Evolutionary conservation across 78 protist genomes (phyloP), one percentile per base, ranked within the genome.

Genomic region (Thecamonas trahens): DNA sequence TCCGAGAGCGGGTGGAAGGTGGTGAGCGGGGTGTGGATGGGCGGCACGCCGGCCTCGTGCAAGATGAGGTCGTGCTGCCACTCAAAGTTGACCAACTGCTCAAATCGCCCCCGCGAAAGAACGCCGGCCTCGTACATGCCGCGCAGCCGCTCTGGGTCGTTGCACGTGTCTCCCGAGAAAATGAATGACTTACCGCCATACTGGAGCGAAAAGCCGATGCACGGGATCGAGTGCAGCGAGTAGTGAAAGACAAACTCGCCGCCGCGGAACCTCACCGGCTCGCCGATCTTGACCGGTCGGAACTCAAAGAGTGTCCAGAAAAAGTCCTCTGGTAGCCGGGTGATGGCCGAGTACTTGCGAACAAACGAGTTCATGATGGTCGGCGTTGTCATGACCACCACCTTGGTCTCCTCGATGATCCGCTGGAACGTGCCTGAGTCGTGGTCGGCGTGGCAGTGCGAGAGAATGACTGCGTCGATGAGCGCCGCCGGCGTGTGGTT

Each of bases 361-460:
- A 84, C 13, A 62, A 84, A 84, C 59, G 77, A 52, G 29, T 57
- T 57, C 55, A 78, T 68, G 68, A 84, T 75, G 34, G 81, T 70
- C 54, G 74, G 78, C 54, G 90, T 84, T 0, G 90, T 79, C 57
- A 84, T 79, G 20, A 84, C 81, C 11, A 82, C 70, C 20, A 84
- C 54, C 47, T 80, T 82, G 29, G 65, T 67, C 76, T 84, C 84
- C 34, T 70, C 75, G 39, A 83, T 65, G 39, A 81, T 54, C 35
- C 64, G 62, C 60, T 84, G 90, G 55, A 84, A 77, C 11, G 90
- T 79, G 17, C 90, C 90, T 20, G 85, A 63, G 72, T 84, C 90
- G 76, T 84, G 90, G 61, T 84, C 90, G 3, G 90, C 85, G 60
- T 84, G 90, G 31, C 85, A 79, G 72, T 84, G 90, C 37, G 84